Conservation (phyloP, 108 stramenopile species). For the Skeletonema tropicum region DNA sequence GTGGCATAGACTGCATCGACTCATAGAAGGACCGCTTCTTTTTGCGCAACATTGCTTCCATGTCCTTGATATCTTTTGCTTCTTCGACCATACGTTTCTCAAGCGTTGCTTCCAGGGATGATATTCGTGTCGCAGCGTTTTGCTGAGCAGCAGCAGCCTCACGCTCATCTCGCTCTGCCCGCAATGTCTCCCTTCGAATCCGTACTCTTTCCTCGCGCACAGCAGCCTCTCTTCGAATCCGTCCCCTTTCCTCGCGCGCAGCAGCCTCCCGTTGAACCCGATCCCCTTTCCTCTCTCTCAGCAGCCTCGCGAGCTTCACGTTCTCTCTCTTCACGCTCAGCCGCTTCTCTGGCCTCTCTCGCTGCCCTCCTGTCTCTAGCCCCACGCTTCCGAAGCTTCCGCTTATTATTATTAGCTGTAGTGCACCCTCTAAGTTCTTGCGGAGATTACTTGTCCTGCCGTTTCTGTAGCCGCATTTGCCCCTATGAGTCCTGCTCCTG, state of each 20-base stretch:
- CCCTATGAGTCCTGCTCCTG: too few relatives aligned
- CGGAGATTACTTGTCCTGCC: too few relatives aligned
- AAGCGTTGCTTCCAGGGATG: slow-evolving; percentile 10
- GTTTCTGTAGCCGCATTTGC: too few relatives aligned
- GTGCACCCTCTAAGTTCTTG: too few relatives aligned
- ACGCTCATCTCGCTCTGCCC: slow-evolving; percentile 10
- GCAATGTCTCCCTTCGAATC: slow-evolving; percentile 1
- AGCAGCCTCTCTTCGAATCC: slow-evolving; percentile 4
- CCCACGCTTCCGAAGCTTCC: too few relatives aligned
- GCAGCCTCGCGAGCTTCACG: too few relatives aligned
- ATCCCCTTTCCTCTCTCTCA: too few relatives aligned
- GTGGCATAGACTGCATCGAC: slow-evolving; percentile 2
- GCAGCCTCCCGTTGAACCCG: too few relatives aligned
- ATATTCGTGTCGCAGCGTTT: background rate
- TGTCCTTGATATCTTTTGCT: slow-evolving; percentile 7
- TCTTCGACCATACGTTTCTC: slow-evolving; percentile 9
- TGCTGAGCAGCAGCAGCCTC: background rate
- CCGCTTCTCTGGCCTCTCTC: too few relatives aligned
- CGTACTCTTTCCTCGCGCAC: slow-evolving; percentile 4
- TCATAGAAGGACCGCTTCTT: background rate
- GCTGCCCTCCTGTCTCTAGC: too few relatives aligned
- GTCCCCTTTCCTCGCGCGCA: background rate
- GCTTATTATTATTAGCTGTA: too few relatives aligned
- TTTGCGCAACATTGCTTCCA: background rate
- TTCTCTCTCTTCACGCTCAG: too few relatives aligned